phyloP scores from a whole-genome alignment of 805 yeast genomes.

The Torulaspora delbrueckii region DNA sequence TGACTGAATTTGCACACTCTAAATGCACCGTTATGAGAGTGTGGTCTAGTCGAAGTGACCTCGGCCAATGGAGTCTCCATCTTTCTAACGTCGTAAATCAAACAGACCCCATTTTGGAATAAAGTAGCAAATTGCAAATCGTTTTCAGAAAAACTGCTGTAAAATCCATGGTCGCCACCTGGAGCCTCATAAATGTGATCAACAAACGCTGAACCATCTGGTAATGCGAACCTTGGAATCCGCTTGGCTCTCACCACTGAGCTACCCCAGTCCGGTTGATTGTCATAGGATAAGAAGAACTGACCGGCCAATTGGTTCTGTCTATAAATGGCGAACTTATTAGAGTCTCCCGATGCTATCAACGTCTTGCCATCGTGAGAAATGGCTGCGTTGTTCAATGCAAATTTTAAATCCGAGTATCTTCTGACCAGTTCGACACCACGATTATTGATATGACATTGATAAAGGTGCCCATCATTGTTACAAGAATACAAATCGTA shows the following conservation, averaged over 20 bases:
- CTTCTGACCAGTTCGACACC: conserved; percentile 41
- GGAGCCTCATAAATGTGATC: conserved; percentile 46
- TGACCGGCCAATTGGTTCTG: conserved; percentile 34
- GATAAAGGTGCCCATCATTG: conserved; percentile 71
- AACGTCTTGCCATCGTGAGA: conserved; percentile 58
- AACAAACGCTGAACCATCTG: conserved; percentile 26
- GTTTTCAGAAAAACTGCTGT: conserved; percentile 71
- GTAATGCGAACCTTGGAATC: conserved; percentile 29
- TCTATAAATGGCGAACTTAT: conserved; percentile 52
- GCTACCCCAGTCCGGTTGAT: conserved; percentile 31
- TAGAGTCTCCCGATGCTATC: conserved; percentile 74
- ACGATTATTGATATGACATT: conserved; percentile 51
- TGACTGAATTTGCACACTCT: conserved; percentile 58
- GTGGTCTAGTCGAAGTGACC: conserved; percentile 56
- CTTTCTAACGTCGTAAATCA: conserved; percentile 72
- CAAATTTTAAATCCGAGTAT: conserved; percentile 51
- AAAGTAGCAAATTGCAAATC: conserved; percentile 71
- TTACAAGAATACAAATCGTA: conserved; percentile 70
- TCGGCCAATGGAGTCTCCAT: conserved; percentile 48
- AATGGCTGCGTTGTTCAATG: conserved; percentile 68
- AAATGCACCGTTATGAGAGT: conserved; percentile 57
- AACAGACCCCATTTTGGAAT: conserved; percentile 80
- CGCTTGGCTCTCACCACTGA: conserved; percentile 30
- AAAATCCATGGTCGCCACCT: conserved; percentile 73
- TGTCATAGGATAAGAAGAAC: conserved; percentile 28